Evolutionary conservation across 179 eudicot species (phyloP), one percentile per base, ranked within the genome.

Genomic region (Vitellaria paradoxa): DNA sequence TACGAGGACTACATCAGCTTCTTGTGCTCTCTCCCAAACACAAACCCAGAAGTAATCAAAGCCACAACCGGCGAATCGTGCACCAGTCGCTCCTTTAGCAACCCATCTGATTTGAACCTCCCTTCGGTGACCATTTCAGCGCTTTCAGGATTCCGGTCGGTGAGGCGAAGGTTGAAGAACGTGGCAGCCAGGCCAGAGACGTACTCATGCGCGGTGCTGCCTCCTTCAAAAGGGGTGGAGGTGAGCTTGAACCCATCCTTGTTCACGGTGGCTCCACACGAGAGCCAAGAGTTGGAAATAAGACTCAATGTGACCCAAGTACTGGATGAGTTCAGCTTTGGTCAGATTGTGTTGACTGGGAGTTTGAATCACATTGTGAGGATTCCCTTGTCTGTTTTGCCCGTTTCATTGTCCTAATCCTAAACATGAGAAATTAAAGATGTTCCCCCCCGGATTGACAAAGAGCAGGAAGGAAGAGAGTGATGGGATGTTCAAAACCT

Each of bases 301-400:
- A 79, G 46, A 42, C 85, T 96, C 45, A 88, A 76, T 79, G 97
- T 82, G 72, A 91, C 87, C 6, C 87, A 81, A 74, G 80, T 24
- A 7, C 79, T 82, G 23, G 82, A 84, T 76, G 84, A 83, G 61
- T 93, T 85, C 75, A 87, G 89, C 80, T 91, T 87, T 56, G 99
- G 98, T 18, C 93, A 92, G 84, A 86, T 96, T 71, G 91, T 91
- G 77, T 74, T 96, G 21, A 93, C 91, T 0, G 99, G 99, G 76
- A 87, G 88, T 73, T 83, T 91, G 85, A 86, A 89, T 83, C 99
- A 93, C 74, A 89, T 91, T 82, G 91, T 89, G 26, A 86, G 93
- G 75, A 73, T 93, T n/a, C 94, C 99, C 9, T 73, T 93, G 82
- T 88, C 98, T 57, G 81, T 95, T 73, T 75, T 82, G 40, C 86